These are phyloP conservation scores for Beauveria sp. DNA, from an alignment of 2,329 filamentous ascomycete genomes.

Conservation along the genomic window DNA sequence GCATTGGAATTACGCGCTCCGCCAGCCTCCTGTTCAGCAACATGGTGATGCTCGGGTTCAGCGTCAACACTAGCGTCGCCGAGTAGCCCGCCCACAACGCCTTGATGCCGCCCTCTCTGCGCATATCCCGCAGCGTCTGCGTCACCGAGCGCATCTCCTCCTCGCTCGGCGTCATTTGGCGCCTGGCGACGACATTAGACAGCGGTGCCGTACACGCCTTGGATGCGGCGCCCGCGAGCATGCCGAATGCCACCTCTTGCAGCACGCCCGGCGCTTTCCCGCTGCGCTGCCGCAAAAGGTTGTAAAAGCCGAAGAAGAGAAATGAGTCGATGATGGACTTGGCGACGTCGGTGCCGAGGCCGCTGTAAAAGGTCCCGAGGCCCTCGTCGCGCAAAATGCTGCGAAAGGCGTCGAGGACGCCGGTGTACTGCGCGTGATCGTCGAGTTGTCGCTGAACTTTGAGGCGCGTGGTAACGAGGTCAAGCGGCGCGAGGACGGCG, in stretches of 20 bases:
- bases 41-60: conserved; percentile 84
- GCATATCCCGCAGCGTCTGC: conserved; percentile 58
- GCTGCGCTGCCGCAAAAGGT: conserved; percentile 34
- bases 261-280: conserved; percentile 44
- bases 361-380: conserved; percentile 65
- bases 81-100: conserved; percentile 89
- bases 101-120: conserved; percentile 54
- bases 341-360: conserved; percentile 53
- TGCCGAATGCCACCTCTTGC: conserved; percentile 68
- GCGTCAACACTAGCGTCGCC: conserved; percentile 67
- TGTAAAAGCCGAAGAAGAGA: conserved; percentile 81
- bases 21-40: conserved; percentile 70
- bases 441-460: conserved; percentile 64
- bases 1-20: conserved; percentile 44
- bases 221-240: conserved; percentile 65
- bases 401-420: conserved; percentile 59
- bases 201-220: conserved; percentile 74
- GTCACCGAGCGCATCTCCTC: conserved; percentile 27
- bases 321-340: conserved; percentile 71
- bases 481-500: conserved; percentile 70
- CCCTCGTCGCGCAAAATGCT: conserved; percentile 67
- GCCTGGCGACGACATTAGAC: conserved; percentile 72
- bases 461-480: conserved; percentile 72
- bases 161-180: conserved; percentile 57
- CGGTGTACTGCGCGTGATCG: conserved; percentile 46